A percentile compares a stretch with the other conserved stretches of the same genome.
Evolutionary conservation across 129 eudicot genomes (phyloP).

Genomic region (Kitagawia praeruptora): DNA sequence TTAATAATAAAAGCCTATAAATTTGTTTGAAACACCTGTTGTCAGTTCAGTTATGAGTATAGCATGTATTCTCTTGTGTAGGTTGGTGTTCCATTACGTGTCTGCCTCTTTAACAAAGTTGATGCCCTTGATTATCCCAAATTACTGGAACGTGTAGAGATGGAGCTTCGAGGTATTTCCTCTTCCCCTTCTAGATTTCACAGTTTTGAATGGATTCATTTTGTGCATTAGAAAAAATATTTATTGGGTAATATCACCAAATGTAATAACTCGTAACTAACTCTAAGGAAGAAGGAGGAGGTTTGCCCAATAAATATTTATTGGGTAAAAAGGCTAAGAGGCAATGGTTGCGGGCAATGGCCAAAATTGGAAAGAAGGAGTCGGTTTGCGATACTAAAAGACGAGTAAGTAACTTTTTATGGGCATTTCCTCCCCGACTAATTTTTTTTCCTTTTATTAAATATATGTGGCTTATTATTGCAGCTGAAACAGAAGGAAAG

Average conservation of each 20-base stretch:
- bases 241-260: not conserved
- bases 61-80: slow-evolving; percentile 12
- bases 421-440: not conserved
- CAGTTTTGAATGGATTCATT: not conserved
- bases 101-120: slow-evolving; percentile 52
- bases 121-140: slow-evolving; percentile 56
- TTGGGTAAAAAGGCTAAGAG: too few relatives aligned
- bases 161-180: slow-evolving; percentile 74
- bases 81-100: slow-evolving; percentile 84
- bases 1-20: not conserved
- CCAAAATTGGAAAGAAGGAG: slow-evolving; percentile 40
- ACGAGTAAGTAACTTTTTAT: slow-evolving; percentile 23
- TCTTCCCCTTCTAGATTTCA: not conserved
- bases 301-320: too few relatives aligned
- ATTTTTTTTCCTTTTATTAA: not conserved
- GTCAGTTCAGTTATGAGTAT: not conserved
- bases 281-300: too few relatives aligned
- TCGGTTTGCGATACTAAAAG: slow-evolving; percentile 28
- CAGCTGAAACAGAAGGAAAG: slow-evolving; percentile 26
- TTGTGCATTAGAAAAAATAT: not conserved
- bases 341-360: slow-evolving; percentile 50
- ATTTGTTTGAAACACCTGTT: not conserved
- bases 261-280: not conserved
- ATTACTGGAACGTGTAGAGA: slow-evolving; percentile 40
- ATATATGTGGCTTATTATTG: not conserved